Conservation (phyloP, 176 grass and related monocot genomes). For the Poa annua region DNA sequence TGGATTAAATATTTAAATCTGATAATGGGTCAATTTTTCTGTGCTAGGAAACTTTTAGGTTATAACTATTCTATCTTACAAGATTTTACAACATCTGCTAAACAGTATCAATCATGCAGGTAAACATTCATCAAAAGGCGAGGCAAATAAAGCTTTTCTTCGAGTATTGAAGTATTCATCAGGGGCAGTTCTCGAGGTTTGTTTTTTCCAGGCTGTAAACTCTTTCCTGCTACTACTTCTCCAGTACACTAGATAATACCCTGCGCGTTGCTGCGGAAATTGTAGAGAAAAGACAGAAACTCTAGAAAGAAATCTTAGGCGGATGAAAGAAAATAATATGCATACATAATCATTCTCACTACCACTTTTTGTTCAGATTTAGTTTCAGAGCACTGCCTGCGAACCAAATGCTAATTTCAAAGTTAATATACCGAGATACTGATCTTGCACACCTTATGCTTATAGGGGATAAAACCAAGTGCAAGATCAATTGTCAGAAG, state of each 20-base stretch:
- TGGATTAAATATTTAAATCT: background rate
- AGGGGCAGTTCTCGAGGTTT: constrained; percentile 93
- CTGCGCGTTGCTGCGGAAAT: background rate
- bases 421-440: too few relatives aligned
- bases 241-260: background rate
- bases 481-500: too few relatives aligned
- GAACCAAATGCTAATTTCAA: too few relatives aligned
- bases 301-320: too few relatives aligned
- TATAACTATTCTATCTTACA: constrained; percentile 16
- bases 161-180: constrained; percentile 97
- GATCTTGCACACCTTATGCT: too few relatives aligned
- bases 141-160: constrained; percentile 80
- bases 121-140: constrained; percentile 72
- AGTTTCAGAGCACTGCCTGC: too few relatives aligned
- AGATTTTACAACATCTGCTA: constrained; percentile 25
- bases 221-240: constrained; percentile 34
- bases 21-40: constrained; percentile 11
- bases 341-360: too few relatives aligned
- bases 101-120: constrained; percentile 54
- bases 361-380: too few relatives aligned
- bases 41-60: constrained; percentile 11
- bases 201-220: constrained; percentile 49
- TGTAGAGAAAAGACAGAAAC: background rate
- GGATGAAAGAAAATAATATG: too few relatives aligned
- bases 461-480: too few relatives aligned